A percentile compares a stretch with the other conserved stretches of the same genome.
phyloP scores from a whole-genome alignment of 139 green algal genomes.

The Mesotaenium endlicherianum region DNA sequence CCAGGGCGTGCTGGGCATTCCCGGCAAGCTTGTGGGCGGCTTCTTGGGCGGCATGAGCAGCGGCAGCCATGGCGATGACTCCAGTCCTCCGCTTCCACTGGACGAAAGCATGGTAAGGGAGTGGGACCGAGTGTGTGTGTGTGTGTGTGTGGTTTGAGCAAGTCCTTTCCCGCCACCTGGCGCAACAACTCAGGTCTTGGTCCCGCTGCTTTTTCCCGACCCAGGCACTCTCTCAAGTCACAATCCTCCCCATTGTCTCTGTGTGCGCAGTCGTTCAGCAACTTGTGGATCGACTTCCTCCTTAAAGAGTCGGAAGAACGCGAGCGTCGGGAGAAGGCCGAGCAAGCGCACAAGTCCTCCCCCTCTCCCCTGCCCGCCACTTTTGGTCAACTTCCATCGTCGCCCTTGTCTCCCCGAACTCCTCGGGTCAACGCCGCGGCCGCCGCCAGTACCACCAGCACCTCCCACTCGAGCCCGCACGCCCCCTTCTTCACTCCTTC shows the following conservation, averaged over 20 bases:
- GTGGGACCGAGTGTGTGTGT: no score
- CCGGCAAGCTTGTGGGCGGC: constrained; percentile 28
- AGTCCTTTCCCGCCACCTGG: no score
- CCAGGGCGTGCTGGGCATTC: constrained; percentile 25
- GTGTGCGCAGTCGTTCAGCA: constrained; percentile 18
- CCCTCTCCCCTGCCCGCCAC: background rate
- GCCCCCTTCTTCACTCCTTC: background rate
- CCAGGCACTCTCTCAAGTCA: no score
- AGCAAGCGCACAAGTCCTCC: background rate
- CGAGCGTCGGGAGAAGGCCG: constrained; percentile 4
- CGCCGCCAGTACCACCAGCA: background rate
- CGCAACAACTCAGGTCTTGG: no score
- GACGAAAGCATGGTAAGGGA: constrained; percentile 34
- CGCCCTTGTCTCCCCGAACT: background rate
- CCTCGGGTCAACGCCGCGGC: constrained; percentile 11
- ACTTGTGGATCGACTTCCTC: constrained; percentile 46
- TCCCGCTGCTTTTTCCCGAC: no score
- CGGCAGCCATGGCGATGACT: background rate
- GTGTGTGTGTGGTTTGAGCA: no score
- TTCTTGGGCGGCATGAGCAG: constrained; percentile 4
- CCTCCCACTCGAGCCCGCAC: background rate
- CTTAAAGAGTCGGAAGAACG: constrained; percentile 35
- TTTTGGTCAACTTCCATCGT: background rate
- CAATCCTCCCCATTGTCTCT: background rate
- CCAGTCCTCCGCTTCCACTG: background rate